phyloP scores from a whole-genome alignment of 148 eudicot genomes.

The Salicornia ramosissima region DNA sequence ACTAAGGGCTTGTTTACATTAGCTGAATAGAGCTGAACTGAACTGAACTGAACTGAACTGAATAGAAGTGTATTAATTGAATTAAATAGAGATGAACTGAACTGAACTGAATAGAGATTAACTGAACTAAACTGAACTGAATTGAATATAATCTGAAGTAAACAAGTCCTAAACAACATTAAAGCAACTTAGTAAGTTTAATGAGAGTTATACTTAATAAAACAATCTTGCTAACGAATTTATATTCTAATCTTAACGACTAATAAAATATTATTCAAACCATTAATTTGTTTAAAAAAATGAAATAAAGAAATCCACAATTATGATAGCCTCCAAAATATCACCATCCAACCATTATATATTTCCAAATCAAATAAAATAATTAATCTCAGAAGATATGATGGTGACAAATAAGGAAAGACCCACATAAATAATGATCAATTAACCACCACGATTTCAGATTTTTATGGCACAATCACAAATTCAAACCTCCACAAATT shows the following conservation, averaged over 20 bases:
- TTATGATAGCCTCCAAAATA: constrained; percentile 2
- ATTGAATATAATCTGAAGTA: background rate
- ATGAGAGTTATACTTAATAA: too few species aligned
- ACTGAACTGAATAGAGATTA: too few species aligned
- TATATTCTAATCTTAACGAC: too few species aligned
- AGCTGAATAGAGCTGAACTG: too few species aligned
- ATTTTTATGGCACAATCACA: background rate
- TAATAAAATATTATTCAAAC: background rate
- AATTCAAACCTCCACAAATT: background rate
- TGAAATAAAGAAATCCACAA: background rate
- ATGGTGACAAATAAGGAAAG: background rate
- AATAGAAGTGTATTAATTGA: too few species aligned
- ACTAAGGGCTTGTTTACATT: too few species aligned
- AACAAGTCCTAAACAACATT: background rate
- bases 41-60: too few species aligned
- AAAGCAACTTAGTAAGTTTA: too few species aligned
- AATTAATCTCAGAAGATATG: constrained; percentile 5
- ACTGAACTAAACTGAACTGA: too few species aligned
- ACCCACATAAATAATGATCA: background rate
- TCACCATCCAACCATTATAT: constrained; percentile 6
- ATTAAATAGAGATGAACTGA: too few species aligned
- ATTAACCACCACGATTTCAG: constrained; percentile 4
- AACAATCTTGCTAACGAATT: too few species aligned
- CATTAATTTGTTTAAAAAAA: too few species aligned
- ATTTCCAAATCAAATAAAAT: background rate